A percentile compares a stretch with the other conserved stretches of the same genome.
Evolutionary conservation across 225 moss, liverwort and hornwort species (phyloP).

Genomic region (Marchantia paleacea): DNA sequence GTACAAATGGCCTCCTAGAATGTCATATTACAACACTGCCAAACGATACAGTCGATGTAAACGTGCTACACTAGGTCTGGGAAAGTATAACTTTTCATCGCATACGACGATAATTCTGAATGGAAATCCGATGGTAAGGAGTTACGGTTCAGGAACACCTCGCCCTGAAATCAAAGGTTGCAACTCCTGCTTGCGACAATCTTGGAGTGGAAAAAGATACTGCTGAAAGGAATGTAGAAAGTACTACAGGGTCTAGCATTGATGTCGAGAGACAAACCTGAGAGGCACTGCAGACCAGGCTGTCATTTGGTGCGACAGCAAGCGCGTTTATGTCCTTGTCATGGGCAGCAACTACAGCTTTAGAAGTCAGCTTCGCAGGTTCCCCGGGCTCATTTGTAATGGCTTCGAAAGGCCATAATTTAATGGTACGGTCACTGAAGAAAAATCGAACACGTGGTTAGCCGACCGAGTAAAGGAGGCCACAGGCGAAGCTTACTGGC

Average conservation of each 20-base stretch:
- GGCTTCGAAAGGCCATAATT: conserved; percentile 70
- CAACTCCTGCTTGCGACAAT: no score
- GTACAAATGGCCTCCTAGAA: neutral
- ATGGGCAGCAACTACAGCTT: conserved; percentile 85
- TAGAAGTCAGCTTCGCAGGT: conserved; percentile 62
- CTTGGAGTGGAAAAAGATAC: no score
- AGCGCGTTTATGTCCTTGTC: conserved; percentile 94
- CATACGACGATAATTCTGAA: neutral
- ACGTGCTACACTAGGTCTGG: neutral
- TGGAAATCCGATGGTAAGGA: no score
- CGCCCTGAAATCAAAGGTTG: no score
- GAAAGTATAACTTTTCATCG: neutral
- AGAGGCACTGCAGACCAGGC: conserved; percentile 93
- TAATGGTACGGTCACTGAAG: conserved; percentile 77
- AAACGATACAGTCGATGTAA: neutral
- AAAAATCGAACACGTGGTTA: neutral
- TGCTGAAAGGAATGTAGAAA: no score
- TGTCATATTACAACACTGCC: no score
- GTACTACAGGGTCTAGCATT: neutral
- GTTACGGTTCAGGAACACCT: no score
- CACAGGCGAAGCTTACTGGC: neutral
- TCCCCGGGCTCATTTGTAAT: conserved; percentile 32
- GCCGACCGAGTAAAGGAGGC: neutral
- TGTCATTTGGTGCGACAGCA: conserved; percentile 93
- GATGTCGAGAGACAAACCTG: conserved; percentile 50